Evolutionary conservation across 106 monocot species (phyloP).

Genomic region (Dendrobium officinale): DNA sequence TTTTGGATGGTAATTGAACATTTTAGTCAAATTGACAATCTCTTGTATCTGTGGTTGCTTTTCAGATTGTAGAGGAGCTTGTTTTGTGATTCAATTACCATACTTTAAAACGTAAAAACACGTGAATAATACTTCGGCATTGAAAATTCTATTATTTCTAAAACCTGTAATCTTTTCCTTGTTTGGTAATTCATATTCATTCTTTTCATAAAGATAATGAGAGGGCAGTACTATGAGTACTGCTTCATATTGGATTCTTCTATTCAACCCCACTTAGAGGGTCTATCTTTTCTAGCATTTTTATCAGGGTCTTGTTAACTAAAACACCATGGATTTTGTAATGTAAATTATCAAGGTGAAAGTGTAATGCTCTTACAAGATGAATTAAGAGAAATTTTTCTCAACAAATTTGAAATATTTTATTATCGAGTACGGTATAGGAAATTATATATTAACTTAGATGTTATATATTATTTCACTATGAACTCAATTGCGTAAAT

Average conservation of each 20-base stretch:
- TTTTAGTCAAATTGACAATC: too few species aligned
- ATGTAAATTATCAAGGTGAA: too few species aligned
- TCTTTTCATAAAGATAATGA: not conserved
- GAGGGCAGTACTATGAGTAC: not conserved
- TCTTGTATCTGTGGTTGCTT: not conserved
- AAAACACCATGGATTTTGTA: not conserved
- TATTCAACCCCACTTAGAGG: not conserved
- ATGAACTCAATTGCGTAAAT: too few species aligned
- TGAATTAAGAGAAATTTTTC: too few species aligned
- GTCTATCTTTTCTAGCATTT: not conserved
- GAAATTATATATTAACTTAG: too few species aligned
- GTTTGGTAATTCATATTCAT: not conserved
- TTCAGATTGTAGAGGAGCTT: not conserved
- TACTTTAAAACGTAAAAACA: not conserved
- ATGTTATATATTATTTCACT: too few species aligned
- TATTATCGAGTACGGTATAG: too few species aligned
- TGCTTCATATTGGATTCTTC: not conserved
- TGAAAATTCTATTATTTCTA: not conserved
- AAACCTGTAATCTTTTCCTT: not conserved
- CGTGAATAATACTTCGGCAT: not conserved
- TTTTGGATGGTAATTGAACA: too few species aligned
- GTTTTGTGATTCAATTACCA: not conserved
- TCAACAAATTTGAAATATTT: too few species aligned
- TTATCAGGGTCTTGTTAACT: not conserved
- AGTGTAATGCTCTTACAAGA: too few species aligned